Base-by-base conservation (phyloP, 164 flowering plant species). In the Nymphaea thermarum region DNA sequence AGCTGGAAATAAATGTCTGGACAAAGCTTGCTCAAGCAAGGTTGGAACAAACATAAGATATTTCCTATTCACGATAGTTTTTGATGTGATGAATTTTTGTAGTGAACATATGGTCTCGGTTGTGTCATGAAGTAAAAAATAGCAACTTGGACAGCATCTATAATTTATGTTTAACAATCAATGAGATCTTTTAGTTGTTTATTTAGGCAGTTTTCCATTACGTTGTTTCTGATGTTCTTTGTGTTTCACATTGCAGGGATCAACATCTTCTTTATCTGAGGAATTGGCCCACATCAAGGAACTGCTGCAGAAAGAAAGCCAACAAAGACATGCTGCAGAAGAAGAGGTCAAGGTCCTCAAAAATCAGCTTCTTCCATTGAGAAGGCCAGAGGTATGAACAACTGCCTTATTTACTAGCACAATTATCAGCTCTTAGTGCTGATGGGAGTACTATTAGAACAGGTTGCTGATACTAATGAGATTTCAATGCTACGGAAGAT, bases 391-490 rank as follows among this genome's bases (percentile, higher is more conserved):
- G 96, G 98, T 95, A 76, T 71, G 57, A 57, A n/a, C 65, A 60
- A 73, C 44, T 11, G 2, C 66, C 67, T 47, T 61, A 4, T 51
- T 51, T 51, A 51, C 57, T 51, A 15, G 12, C 15, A 10, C 3
- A 8, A 15, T 51, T 8, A 15, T 51, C 14, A 10, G 57, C 57
- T 8, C 14, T 51, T 51, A 51, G 12, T 51, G 57, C 8, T 51
- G 8, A 15, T 51, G 14, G 8, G 59, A 76, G 17, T 67, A 41
- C 44, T 51, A 5, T 51, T 15, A 51, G 57, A 51, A 51, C 78
- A 94, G 98, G 90, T 82, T 66, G 82, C 81, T 44, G 86, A 78
- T 67, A 87, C 74, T 78, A 75, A 80, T 42, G 98, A 91, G 74
- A 82, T 86, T 59, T 69, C 81, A 70, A 84, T 80, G 71, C 96